Evolutionary conservation across 2,329 filamentous ascomycete species (phyloP).

Genomic region (Diplodia sapinea): DNA sequence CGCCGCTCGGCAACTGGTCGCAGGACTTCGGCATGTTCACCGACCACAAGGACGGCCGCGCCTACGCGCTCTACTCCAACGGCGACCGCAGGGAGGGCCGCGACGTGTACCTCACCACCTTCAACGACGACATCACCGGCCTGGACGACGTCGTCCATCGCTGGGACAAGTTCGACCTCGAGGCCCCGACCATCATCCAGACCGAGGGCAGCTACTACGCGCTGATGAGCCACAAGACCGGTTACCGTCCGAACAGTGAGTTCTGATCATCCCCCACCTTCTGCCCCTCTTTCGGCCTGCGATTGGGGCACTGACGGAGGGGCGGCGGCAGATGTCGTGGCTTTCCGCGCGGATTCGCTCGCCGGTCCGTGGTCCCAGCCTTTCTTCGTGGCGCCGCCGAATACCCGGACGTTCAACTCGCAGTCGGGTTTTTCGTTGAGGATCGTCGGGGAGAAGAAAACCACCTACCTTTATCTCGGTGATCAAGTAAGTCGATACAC

Average conservation of each 20-base stretch:
- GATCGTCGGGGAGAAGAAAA: conserved; percentile 57
- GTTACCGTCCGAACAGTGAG: conserved; percentile 64
- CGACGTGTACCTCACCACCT: conserved; percentile 63
- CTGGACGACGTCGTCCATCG: conserved; percentile 61
- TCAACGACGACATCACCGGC: conserved; percentile 59
- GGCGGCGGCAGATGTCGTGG: conserved; percentile 56
- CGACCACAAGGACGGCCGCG: conserved; percentile 63
- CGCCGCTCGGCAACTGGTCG: conserved; percentile 66
- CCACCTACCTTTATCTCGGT: conserved; percentile 59
- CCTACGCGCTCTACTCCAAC: conserved; percentile 66
- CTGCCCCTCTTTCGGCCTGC: background rate
- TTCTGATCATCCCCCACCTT: background rate
- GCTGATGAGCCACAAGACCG: conserved; percentile 68
- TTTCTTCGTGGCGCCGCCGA: conserved; percentile 58
- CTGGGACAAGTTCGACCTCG: conserved; percentile 65
- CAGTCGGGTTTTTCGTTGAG: conserved; percentile 59
- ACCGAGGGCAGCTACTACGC: conserved; percentile 66
- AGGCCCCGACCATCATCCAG: conserved; percentile 66
- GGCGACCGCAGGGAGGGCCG: conserved; percentile 61
- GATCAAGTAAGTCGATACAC: conserved; percentile 45
- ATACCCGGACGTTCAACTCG: conserved; percentile 60
- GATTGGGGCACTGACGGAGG: background rate
- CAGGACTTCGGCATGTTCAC: conserved; percentile 68
- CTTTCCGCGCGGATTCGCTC: conserved; percentile 60
- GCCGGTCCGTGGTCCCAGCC: conserved; percentile 62